Evolutionary conservation across 2,329 filamentous ascomycete species (phyloP).

Genomic region (Fusarium pseudoanthophilum): DNA sequence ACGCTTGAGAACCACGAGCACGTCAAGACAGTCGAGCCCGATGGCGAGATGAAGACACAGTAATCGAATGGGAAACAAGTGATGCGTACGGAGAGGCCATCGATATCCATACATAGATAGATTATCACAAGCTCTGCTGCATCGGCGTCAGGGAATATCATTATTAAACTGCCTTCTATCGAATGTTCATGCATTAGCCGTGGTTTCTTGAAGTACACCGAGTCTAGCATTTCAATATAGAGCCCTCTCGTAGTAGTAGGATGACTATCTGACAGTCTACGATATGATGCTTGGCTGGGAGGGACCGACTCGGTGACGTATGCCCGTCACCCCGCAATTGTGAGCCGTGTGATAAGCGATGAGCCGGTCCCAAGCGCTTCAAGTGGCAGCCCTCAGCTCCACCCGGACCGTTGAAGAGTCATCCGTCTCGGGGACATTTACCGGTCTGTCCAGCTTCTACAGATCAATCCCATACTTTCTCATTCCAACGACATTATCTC

Average conservation of each 20-base stretch:
- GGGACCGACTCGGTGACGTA: conserved; percentile 37
- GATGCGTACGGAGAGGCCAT: conserved; percentile 1
- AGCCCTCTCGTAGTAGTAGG: neutral
- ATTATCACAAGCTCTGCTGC: conserved; percentile 24
- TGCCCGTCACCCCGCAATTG: conserved; percentile 18
- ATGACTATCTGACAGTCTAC: neutral
- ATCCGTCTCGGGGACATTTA: conserved; percentile 12
- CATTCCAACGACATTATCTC: neutral
- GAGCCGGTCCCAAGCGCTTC: conserved; percentile 33
- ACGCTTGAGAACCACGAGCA: conserved; percentile 76
- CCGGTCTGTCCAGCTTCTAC: neutral
- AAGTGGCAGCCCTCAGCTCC: conserved; percentile 8
- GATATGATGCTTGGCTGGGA: conserved; percentile 16
- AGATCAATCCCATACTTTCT: neutral
- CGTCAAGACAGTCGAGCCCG: conserved; percentile 79
- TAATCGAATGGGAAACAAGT: conserved; percentile 53
- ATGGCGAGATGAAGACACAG: conserved; percentile 77
- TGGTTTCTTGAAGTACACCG: too few species aligned
- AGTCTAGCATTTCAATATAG: neutral
- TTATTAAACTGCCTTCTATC: neutral
- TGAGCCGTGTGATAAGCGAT: conserved; percentile 33
- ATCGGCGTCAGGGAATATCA: conserved; percentile 21
- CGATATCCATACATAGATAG: conserved; percentile 21
- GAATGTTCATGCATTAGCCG: neutral
- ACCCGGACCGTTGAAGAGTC: conserved; percentile 31